Base-by-base conservation (phyloP, 2,329 filamentous ascomycete species). In the Scedosporium apiospermum region DNA sequence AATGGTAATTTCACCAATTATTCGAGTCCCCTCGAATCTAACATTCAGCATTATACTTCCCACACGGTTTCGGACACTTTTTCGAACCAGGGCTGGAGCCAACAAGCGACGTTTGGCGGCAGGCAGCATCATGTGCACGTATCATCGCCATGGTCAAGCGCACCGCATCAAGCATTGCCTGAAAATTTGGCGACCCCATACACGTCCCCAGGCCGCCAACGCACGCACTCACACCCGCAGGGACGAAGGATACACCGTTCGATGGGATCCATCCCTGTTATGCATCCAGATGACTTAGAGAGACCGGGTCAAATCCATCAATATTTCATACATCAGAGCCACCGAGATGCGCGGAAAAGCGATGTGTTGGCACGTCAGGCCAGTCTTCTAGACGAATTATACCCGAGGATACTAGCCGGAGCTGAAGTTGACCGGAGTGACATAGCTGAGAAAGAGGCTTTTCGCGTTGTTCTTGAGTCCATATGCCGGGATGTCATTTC, bases 381-480 rank as follows among this genome's bases (percentile, higher is more conserved):
- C 9, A 70, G 71, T 16, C 69, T 81, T 14, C 75, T 88, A 14
- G 81, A 86, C 23, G 68, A 68, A 0, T 72, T 87, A 2, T 80
- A 79, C 64, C 14, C 57, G 9, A 44, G 18, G 16, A 80, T 86
- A 57, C 75, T 91, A 18, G 74, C 80, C 0, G 78, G 77, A 46
- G 83, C 85, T 1, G 85, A 88, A 66, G 91, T 93, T 65, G 80
- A 80, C 44, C 69, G 74, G 1, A 72, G 76, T 1, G 90, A 95
- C 67, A 82, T 88, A 60, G 76, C 79, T 2, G 81, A 87, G 66
- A 96, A 95, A 69, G 88, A 95, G 67, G 70, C 73, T 0, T 93
- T 96, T 67, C 83, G 90, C 58, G 70, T 76, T 57, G 76, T 76
- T 27, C 82, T 96, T 16, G 87, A 93, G 71, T 67, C 73, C 7